phyloP scores from a whole-genome alignment of 2,329 filamentous ascomycete species.

The Berkeleyomyces rouxiae region DNA sequence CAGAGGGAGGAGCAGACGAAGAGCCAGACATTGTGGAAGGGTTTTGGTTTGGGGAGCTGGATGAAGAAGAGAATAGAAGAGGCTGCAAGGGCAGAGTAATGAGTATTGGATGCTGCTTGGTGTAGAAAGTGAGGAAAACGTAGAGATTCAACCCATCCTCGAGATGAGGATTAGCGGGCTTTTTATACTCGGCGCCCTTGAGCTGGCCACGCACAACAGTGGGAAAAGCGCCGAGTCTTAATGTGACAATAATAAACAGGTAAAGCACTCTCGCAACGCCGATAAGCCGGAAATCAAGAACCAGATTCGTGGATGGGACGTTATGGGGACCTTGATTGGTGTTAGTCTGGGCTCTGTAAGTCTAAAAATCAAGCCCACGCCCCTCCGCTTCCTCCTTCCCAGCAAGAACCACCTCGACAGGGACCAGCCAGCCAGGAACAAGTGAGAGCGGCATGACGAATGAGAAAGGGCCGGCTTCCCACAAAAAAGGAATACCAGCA shows the following conservation, averaged over 20 bases:
- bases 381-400: not conserved
- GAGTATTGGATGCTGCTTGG: not conserved
- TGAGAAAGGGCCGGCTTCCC: too few species aligned
- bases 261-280: not conserved
- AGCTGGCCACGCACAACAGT: not conserved
- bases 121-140: slow-evolving; percentile 2
- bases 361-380: not conserved
- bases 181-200: not conserved
- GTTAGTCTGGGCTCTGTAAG: not conserved
- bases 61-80: not conserved
- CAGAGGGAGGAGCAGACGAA: slow-evolving; percentile 9
- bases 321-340: not conserved
- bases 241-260: not conserved
- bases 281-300: not conserved
- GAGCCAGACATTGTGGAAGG: slow-evolving; percentile 14
- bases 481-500: too few species aligned
- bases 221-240: not conserved
- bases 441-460: too few species aligned
- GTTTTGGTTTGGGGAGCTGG: not conserved
- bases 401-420: not conserved
- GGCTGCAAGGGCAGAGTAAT: not conserved
- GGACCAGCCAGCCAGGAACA: too few species aligned
- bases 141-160: not conserved
- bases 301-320: not conserved
- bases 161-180: not conserved